Evolutionary conservation across 768 basidiomycete genomes (phyloP).

Genomic region (Tylopilus vinaceipallidus): DNA sequence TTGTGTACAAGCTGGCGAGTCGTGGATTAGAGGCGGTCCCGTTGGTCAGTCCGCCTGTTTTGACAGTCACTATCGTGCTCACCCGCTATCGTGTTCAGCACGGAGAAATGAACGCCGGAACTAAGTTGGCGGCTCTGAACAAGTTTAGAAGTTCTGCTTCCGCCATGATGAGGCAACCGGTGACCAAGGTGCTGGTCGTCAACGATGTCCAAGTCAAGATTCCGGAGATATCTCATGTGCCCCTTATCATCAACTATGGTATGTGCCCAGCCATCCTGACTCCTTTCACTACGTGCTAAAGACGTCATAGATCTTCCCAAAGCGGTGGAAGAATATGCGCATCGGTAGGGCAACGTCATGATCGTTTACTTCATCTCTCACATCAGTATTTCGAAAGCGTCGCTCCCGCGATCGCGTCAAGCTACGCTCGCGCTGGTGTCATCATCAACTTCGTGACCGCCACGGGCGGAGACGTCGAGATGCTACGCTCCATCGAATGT

Average conservation of each 20-base stretch:
- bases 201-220: constrained; percentile 93
- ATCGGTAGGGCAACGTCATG: constrained; percentile 57
- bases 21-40: constrained; percentile 86
- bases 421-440: constrained; percentile 84
- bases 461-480: constrained; percentile 96
- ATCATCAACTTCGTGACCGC: constrained; percentile 97
- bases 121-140: constrained; percentile 78
- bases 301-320: constrained; percentile 72
- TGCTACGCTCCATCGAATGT: constrained; percentile 97
- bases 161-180: constrained; percentile 60
- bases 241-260: constrained; percentile 96
- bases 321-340: constrained; percentile 96
- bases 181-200: constrained; percentile 80
- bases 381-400: constrained; percentile 47
- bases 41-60: constrained; percentile 56
- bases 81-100: constrained; percentile 50
- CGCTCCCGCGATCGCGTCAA: constrained; percentile 81
- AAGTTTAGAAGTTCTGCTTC: constrained; percentile 68
- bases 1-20: constrained; percentile 86
- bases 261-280: constrained; percentile 13
- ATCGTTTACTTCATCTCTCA: constrained; percentile 4
- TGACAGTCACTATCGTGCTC: constrained; percentile 5
- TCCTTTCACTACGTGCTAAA: constrained; percentile 5
- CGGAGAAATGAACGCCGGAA: constrained; percentile 86
- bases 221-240: constrained; percentile 85